phyloP scores from a whole-genome alignment of 1,284 basidiomycete genomes.

The Gyrodon tennesseensis region DNA sequence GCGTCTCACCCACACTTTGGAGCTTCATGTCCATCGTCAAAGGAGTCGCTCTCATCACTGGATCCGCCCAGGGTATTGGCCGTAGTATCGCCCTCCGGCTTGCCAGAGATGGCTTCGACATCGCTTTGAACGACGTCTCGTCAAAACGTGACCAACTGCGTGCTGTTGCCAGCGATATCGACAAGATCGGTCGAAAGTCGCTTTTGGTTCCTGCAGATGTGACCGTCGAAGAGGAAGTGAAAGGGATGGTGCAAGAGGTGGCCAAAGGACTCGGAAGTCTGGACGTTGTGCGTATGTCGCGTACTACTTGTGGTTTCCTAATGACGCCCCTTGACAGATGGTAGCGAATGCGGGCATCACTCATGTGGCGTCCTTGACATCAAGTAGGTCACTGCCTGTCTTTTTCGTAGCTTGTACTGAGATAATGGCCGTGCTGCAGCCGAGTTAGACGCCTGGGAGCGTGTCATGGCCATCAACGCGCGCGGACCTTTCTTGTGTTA shows the following conservation, averaged over 20 bases:
- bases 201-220: slow-evolving; percentile 18
- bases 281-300: slow-evolving; percentile 16
- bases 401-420: not conserved
- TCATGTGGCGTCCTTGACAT: not conserved
- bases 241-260: slow-evolving; percentile 12
- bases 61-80: slow-evolving; percentile 19
- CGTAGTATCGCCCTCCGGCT: slow-evolving; percentile 18
- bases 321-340: slow-evolving; percentile 15
- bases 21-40: slow-evolving; percentile 9
- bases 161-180: slow-evolving; percentile 13
- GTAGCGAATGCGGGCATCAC: slow-evolving; percentile 12
- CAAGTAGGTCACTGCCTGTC: not conserved
- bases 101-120: slow-evolving; percentile 20
- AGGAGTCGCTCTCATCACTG: slow-evolving; percentile 17
- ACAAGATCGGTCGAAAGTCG: slow-evolving; percentile 15
- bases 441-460: not conserved
- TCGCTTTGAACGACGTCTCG: slow-evolving; percentile 17
- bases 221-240: slow-evolving; percentile 16
- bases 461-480: slow-evolving; percentile 2
- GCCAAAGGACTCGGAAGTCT: slow-evolving; percentile 16
- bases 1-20: not conserved
- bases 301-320: too few relatives aligned
- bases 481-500: slow-evolving; percentile 3
- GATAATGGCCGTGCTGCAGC: not conserved
- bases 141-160: slow-evolving; percentile 15